These are phyloP conservation scores for Aciculoconidium aculeatum DNA, from an alignment of 805 yeast genomes.

Conservation along the genomic window DNA sequence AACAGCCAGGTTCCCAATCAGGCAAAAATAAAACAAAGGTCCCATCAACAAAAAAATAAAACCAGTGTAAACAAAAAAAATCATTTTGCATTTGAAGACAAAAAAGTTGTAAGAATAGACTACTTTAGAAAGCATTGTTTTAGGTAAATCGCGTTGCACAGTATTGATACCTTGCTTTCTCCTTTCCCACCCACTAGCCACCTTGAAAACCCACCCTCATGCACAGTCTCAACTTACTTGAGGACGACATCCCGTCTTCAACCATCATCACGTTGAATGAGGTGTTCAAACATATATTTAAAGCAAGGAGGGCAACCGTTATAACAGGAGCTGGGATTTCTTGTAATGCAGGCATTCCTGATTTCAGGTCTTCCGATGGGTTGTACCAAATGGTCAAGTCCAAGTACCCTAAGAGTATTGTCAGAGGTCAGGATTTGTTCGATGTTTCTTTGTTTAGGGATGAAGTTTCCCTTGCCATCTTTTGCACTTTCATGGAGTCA, in stretches of 20 bases:
- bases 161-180: too few species aligned
- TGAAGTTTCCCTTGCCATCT: conserved; percentile 58
- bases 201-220: conserved; percentile 1
- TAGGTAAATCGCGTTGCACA: too few species aligned
- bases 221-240: conserved; percentile 1
- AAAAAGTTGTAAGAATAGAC: too few species aligned
- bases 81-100: too few species aligned
- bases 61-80: too few species aligned
- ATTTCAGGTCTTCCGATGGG: conserved; percentile 81
- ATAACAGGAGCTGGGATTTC: conserved; percentile 96
- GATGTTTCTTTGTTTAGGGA: conserved; percentile 78
- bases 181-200: background rate
- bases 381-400: conserved; percentile 68
- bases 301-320: conserved; percentile 58
- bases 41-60: too few species aligned
- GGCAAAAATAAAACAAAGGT: too few species aligned
- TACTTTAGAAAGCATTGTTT: too few species aligned
- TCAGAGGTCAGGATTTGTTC: conserved; percentile 85
- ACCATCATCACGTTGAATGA: conserved; percentile 28
- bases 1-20: too few species aligned
- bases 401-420: conserved; percentile 54
- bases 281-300: conserved; percentile 37
- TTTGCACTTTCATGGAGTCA: conserved; percentile 85
- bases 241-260: too few species aligned
- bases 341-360: conserved; percentile 96